A percentile compares a stretch with the other conserved stretches of the same genome.
phyloP scores from a whole-genome alignment of 495 filamentous ascomycete genomes.

The Annulohypoxylon stygium region DNA sequence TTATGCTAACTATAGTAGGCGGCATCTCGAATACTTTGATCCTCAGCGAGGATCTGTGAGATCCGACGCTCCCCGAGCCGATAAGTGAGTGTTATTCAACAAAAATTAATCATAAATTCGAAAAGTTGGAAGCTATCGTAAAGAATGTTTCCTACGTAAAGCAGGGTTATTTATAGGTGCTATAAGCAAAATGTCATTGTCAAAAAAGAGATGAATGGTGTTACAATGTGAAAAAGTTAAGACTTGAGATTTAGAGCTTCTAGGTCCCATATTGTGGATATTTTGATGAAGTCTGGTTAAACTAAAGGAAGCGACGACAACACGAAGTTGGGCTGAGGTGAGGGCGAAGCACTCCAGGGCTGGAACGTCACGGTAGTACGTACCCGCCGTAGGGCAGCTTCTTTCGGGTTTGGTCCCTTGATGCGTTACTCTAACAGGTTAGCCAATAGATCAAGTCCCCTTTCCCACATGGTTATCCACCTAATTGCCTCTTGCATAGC shows the following conservation, averaged over 20 bases:
- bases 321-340: constrained; percentile 15
- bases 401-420: not conserved
- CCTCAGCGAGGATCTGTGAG: not conserved
- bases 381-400: not conserved
- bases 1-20: constrained; percentile 57
- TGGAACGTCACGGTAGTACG: not conserved
- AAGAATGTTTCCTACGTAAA: not conserved
- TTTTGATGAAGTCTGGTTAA: not conserved
- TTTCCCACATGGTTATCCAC: constrained; percentile 27
- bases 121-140: not conserved
- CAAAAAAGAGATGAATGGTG: not conserved
- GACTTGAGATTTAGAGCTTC: not conserved
- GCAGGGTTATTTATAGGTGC: not conserved
- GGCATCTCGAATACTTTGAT: constrained; percentile 5
- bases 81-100: not conserved
- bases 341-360: not conserved
- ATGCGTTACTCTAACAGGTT: constrained; percentile 18
- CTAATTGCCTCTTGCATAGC: constrained; percentile 9
- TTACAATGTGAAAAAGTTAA: not conserved
- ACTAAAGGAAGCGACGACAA: constrained; percentile 6
- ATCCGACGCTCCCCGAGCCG: not conserved
- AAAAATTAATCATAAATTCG: not conserved
- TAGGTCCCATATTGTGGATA: not conserved
- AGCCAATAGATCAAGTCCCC: constrained; percentile 21
- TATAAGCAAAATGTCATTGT: not conserved